Percentiles rank a stretch among this genome's conserved stretches.
Evolutionary conservation across 1,139 yeast genomes (phyloP).

Genomic region (Lodderomyces theae): DNA sequence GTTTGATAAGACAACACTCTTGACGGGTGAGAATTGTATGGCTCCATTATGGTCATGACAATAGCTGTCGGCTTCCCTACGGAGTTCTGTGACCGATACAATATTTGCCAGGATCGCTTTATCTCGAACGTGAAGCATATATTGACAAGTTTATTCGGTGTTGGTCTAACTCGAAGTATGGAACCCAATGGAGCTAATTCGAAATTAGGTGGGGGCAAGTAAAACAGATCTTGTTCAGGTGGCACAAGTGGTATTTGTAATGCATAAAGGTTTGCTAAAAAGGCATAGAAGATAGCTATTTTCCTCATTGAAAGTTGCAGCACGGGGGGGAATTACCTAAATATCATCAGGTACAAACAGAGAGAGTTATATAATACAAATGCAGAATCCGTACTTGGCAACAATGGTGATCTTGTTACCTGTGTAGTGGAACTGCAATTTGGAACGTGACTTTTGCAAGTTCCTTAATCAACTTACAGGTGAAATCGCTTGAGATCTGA

Average conservation of each 20-base stretch:
- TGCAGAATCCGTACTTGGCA: not conserved
- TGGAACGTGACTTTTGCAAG: too few species aligned
- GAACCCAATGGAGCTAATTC: slow-evolving; percentile 25
- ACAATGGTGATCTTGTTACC: not conserved
- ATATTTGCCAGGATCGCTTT: slow-evolving; percentile 29
- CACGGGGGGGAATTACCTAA: too few species aligned
- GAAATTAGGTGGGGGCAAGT: slow-evolving; percentile 24
- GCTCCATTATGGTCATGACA: slow-evolving; percentile 33
- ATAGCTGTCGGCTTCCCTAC: slow-evolving; percentile 29
- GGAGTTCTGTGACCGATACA: slow-evolving; percentile 32
- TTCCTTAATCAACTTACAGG: not conserved
- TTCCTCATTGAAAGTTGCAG: not conserved
- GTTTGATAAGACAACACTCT: slow-evolving; percentile 22
- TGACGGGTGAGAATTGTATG: slow-evolving; percentile 23
- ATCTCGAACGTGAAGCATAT: slow-evolving; percentile 14
- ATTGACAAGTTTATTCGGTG: slow-evolving; percentile 21
- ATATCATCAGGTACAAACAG: too few species aligned
- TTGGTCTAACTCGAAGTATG: slow-evolving; percentile 23
- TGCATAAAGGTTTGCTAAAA: not conserved
- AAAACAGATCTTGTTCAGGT: slow-evolving; percentile 25
- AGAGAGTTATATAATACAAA: not conserved
- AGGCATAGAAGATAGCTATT: not conserved
- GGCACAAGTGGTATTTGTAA: slow-evolving; percentile 2
- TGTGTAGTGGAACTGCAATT: slow-evolving; percentile 2
- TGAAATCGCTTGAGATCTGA: not conserved